Conservation (phyloP, 2,329 filamentous ascomycete genomes). For the Chaetomium globosum region DNA sequence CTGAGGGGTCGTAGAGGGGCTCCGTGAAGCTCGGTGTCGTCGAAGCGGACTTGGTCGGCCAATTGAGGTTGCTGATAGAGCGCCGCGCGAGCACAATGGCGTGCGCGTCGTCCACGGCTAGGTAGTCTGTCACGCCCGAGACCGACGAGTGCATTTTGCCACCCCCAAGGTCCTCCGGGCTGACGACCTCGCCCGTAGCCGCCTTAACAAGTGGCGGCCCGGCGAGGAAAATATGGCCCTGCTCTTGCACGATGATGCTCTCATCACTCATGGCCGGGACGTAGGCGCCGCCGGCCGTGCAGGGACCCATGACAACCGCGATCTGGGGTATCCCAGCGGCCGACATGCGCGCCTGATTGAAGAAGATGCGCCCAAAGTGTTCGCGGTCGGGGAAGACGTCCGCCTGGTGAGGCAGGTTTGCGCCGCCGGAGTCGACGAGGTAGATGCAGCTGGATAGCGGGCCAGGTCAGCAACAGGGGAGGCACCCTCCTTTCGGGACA, state of each 20-base stretch:
- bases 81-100: conserved; percentile 82
- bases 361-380: conserved; percentile 97
- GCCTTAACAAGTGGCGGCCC: conserved; percentile 94
- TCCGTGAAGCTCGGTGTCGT: conserved; percentile 59
- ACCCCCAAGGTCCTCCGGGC: conserved; percentile 86
- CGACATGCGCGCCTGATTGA: conserved; percentile 95
- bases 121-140: conserved; percentile 91
- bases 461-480: not conserved
- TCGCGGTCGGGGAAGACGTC: conserved; percentile 95
- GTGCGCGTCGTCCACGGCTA: conserved; percentile 92
- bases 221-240: conserved; percentile 96
- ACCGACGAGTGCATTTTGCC: conserved; percentile 87
- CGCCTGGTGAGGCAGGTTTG: conserved; percentile 91
- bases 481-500: no score
- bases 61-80: conserved; percentile 87
- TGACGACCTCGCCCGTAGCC: conserved; percentile 89
- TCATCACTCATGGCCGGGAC: conserved; percentile 98
- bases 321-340: conserved; percentile 87
- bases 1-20: conserved; percentile 75
- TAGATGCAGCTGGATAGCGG: conserved; percentile 73
- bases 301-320: conserved; percentile 94
- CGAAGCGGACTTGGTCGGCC: conserved; percentile 59
- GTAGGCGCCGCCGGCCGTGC: conserved; percentile 93
- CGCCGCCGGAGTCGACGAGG: conserved; percentile 92
- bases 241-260: conserved; percentile 91